A percentile compares a stretch with the other conserved stretches of the same genome.
Conservation (phyloP, 495 filamentous ascomycete genomes). For the Friedmanniomyces simplex region DNA sequence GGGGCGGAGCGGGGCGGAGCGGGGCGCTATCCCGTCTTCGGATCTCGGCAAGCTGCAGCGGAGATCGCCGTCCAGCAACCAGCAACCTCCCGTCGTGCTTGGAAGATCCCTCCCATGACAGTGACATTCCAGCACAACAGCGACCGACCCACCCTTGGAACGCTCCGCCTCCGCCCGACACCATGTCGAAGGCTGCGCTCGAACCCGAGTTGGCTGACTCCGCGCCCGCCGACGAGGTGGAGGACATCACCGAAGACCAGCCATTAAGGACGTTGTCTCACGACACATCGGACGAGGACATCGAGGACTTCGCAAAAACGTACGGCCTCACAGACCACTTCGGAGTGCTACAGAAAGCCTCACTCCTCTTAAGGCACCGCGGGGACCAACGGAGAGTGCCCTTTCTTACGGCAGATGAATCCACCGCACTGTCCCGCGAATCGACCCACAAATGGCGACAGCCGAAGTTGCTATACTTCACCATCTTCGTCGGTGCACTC, state of each 20-base stretch:
- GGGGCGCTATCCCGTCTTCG: no score
- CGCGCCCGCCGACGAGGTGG: not conserved
- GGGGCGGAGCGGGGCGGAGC: no score
- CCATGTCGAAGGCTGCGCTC: not conserved
- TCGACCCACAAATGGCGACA: conserved; percentile 13
- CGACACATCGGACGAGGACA: not conserved
- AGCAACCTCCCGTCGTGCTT: no score
- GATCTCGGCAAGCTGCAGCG: no score
- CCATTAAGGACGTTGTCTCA: not conserved
- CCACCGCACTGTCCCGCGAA: not conserved
- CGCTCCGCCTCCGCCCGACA: not conserved
- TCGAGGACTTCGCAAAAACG: not conserved
- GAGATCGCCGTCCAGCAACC: no score
- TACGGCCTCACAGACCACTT: not conserved
- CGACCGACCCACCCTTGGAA: no score
- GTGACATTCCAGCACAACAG: no score
- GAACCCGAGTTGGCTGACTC: not conserved
- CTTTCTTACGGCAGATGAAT: not conserved
- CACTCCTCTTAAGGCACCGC: not conserved
- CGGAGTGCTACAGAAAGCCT: not conserved
- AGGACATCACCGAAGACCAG: not conserved
- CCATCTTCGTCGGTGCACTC: conserved; percentile 15
- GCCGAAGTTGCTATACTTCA: conserved; percentile 11
- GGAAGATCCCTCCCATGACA: no score
- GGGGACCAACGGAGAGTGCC: not conserved